These are phyloP conservation scores for Brassica juncea DNA, from an alignment of 345 rosid genomes.

Conservation along the genomic window DNA sequence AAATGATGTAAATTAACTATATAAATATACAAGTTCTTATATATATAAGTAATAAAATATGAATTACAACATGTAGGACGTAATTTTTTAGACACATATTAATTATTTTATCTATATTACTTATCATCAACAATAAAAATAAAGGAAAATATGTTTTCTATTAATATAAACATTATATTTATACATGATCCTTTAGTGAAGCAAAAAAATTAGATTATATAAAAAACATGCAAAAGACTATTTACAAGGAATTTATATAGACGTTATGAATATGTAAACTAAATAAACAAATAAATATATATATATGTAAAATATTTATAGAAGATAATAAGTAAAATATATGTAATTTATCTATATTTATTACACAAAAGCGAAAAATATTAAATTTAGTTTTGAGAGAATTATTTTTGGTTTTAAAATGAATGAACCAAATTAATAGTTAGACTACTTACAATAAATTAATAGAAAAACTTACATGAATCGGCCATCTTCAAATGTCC, in stretches of 20 bases:
- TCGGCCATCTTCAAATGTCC: background rate
- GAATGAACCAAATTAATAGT: no score
- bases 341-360: background rate
- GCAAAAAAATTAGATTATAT: background rate
- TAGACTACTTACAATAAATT: background rate
- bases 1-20: background rate
- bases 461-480: background rate
- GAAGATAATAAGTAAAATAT: background rate
- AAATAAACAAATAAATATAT: no score
- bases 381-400: background rate
- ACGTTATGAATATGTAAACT: background rate
- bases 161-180: no score
- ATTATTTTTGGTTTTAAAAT: no score
- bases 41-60: no score
- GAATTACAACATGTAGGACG: background rate
- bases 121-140: background rate
- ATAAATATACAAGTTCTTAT: no score
- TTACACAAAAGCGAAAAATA: background rate
- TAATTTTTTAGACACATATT: background rate
- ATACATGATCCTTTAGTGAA: background rate
- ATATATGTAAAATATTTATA: background rate
- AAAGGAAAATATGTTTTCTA: background rate
- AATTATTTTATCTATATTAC: background rate
- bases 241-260: background rate
- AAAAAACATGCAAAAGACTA: background rate